A percentile compares a stretch with the other conserved stretches of the same genome.
Conservation (phyloP, 768 basidiomycete genomes). For the Agrocybe praecox region DNA sequence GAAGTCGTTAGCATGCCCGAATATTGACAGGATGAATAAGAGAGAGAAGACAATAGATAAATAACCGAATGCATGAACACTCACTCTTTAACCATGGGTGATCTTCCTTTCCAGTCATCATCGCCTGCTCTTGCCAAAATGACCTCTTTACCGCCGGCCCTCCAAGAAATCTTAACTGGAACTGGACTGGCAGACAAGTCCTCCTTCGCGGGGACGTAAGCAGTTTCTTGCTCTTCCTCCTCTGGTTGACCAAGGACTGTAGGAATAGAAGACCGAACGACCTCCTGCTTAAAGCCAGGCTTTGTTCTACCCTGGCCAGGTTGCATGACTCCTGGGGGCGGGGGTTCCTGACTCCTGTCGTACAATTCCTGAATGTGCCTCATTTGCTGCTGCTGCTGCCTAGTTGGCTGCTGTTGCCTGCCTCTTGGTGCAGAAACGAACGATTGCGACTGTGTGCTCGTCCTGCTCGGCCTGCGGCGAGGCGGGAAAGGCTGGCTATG, state of each 20-base stretch:
- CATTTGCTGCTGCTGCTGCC: slow-evolving; percentile 33
- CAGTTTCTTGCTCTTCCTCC: slow-evolving; percentile 16
- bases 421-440: slow-evolving; percentile 12
- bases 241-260: slow-evolving; percentile 40
- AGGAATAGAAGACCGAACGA: slow-evolving; percentile 66
- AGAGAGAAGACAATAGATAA: slow-evolving; percentile 9
- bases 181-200: slow-evolving; percentile 31
- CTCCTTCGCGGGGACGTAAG: slow-evolving; percentile 13
- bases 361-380: slow-evolving; percentile 50
- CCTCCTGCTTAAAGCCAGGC: slow-evolving; percentile 52
- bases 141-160: slow-evolving; percentile 63
- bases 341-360: slow-evolving; percentile 27
- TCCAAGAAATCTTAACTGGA: slow-evolving; percentile 63
- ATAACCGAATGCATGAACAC: slow-evolving; percentile 23
- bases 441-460: not conserved
- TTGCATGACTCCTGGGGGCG: slow-evolving; percentile 10
- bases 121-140: slow-evolving; percentile 74
- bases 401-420: slow-evolving; percentile 19
- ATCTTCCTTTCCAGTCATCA: slow-evolving; percentile 74
- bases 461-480: not conserved
- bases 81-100: slow-evolving; percentile 65
- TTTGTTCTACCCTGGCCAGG: slow-evolving; percentile 14
- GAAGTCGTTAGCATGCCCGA: not conserved
- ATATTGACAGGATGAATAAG: not conserved
- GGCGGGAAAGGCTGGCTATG: slow-evolving; percentile 27